Conservation (phyloP, 2,329 filamentous ascomycete species). For the Trichoderma sp. region DNA sequence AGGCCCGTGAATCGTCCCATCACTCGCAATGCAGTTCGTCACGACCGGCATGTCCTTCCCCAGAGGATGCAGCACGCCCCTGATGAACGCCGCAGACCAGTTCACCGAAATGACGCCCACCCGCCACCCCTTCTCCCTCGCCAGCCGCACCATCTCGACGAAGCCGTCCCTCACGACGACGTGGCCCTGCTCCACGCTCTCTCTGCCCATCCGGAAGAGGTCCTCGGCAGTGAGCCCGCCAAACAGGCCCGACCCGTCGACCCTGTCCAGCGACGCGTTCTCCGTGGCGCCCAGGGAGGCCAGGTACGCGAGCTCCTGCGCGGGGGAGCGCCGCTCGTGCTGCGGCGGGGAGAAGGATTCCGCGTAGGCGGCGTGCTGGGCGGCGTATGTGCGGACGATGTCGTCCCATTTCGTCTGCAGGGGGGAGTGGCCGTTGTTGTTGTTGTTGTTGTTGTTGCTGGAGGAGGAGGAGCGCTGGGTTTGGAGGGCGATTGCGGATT, state of each 20-base stretch:
- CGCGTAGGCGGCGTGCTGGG: slow-evolving; percentile 46
- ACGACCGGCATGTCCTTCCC: slow-evolving; percentile 40
- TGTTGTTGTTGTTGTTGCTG: slow-evolving; percentile 6
- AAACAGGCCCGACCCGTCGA: slow-evolving; percentile 51
- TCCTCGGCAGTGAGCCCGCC: slow-evolving; percentile 40
- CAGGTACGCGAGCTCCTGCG: slow-evolving; percentile 49
- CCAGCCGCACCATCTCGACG: slow-evolving; percentile 37
- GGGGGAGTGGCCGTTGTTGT: slow-evolving; percentile 33
- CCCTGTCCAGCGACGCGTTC: slow-evolving; percentile 48
- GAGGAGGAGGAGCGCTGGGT: slow-evolving; percentile 20
- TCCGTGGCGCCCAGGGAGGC: slow-evolving; percentile 50
- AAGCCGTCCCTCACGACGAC: slow-evolving; percentile 48
- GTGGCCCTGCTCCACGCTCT: slow-evolving; percentile 40
- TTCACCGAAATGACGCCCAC: slow-evolving; percentile 55
- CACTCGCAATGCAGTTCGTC: slow-evolving; percentile 48
- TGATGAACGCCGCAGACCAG: slow-evolving; percentile 53
- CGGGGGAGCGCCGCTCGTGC: slow-evolving; percentile 40
- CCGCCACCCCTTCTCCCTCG: slow-evolving; percentile 40
- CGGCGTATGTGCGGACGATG: slow-evolving; percentile 51
- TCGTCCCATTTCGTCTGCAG: slow-evolving; percentile 48
- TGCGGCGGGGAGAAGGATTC: slow-evolving; percentile 40
- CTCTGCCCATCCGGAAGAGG: slow-evolving; percentile 45
- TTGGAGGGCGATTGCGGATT: slow-evolving; percentile 46
- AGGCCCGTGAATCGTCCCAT: slow-evolving; percentile 49
- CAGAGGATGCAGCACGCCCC: slow-evolving; percentile 45